These are phyloP conservation scores for Tylopilus intermedius DNA, from an alignment of 768 basidiomycete species.

Conservation along the genomic window DNA sequence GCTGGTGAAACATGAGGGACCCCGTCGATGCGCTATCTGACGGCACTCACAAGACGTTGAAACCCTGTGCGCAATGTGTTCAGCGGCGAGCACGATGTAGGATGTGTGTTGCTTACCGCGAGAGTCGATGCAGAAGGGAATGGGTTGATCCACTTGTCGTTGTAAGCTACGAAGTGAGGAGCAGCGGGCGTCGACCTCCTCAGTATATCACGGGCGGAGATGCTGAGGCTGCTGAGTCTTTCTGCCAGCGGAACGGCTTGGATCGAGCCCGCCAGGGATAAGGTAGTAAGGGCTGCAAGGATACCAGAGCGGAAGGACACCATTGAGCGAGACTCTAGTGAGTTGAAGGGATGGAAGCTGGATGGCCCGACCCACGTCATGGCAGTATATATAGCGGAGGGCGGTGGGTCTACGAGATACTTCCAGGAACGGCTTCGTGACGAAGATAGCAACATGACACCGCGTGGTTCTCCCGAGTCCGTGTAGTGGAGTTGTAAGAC, in stretches of 20 bases:
- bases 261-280: conserved; percentile 12
- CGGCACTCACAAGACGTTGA: conserved; percentile 31
- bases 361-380: not conserved
- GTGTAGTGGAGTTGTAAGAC: not conserved
- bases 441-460: not conserved
- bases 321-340: conserved; percentile 9
- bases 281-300: not conserved
- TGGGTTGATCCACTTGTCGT: conserved; percentile 40
- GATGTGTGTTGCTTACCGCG: conserved; percentile 27
- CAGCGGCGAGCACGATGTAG: not conserved
- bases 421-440: not conserved
- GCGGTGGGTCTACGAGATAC: not conserved
- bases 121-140: conserved; percentile 42
- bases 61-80: conserved; percentile 23
- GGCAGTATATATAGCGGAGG: conserved; percentile 16
- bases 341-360: conserved; percentile 1
- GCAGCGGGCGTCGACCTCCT: conserved; percentile 32
- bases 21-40: not conserved
- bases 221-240: conserved; percentile 19
- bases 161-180: conserved; percentile 46
- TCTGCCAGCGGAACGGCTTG: conserved; percentile 18
- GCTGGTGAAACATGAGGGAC: conserved; percentile 15
- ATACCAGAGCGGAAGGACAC: conserved; percentile 12
- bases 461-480: not conserved
- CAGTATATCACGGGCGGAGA: conserved; percentile 22